Base-by-base conservation (phyloP, 2,329 filamentous ascomycete species). In the Alternaria metachromatica region DNA sequence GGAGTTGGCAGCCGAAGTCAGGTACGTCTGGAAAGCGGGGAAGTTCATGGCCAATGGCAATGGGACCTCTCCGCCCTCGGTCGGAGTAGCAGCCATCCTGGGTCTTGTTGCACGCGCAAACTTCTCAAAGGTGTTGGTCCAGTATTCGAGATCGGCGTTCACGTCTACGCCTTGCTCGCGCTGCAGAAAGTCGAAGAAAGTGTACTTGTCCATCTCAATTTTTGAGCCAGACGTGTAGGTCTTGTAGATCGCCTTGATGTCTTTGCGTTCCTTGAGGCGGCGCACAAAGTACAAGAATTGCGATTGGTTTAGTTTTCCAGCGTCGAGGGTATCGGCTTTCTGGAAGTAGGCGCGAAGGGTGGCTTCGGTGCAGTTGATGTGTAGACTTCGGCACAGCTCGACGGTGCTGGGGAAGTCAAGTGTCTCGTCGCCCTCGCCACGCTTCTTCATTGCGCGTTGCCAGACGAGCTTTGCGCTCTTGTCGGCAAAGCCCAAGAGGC, bases 211-310 rank as follows among this genome's bases (percentile, higher is more conserved):
- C 69, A 98, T 86, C 48, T 89, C 87, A 2, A 85, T 77, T 49
- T 91, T 86, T 10, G 83, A 82, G 12, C 88, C 86, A n/a, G 78
- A 76, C 18, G 80, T 79, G 62, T 90, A 81, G 26, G 84, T 83
- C 59, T 87, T 86, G 81, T 92, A 96, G 51, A 98, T 88, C 20
- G 86, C 83, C 66, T 88, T 88, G 54, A 98, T 87, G 73, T 99
- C 96, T 64, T 90, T 89, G 63, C 96, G 88, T 76, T 92, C 89
- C 78, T 96, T 96, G 82, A 98, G 88, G 25, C 92, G 86, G 56
- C 88, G 86, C 49, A 98, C 88, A 76, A 99, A 97, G 58, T 89
- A 86, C 72, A 92, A 88, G 78, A 98, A 99, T 72, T 97, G 91
- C 23, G 83, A 78, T 73, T 93, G 97, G 76, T 92, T 90, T 57